Evolutionary conservation across 106 monocot genomes (phyloP), one percentile per base, ranked within the genome.

Genomic region (Acorus calamus): DNA sequence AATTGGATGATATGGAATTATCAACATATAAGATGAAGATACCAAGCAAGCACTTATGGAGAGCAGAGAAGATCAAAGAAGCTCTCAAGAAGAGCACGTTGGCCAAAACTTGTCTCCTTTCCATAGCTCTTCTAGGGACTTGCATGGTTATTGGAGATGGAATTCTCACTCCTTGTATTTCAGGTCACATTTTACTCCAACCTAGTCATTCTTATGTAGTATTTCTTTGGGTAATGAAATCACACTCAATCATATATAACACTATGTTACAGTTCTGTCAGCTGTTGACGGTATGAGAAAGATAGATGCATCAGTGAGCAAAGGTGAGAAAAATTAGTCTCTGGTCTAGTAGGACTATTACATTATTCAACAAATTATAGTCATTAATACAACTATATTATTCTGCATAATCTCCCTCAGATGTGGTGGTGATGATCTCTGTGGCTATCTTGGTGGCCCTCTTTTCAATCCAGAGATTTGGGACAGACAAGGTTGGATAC

Each of bases 91-190:
- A 44, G 46, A 80, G 73, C 59, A 63, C 44, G 10, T 80, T 57
- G 9, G 73, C 73, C 10, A 80, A 84, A 61, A 56, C 56, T 8
- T 4, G 6, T 13, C 73, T 84, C 44, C 70, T 84, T 41, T 63
- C 66, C 4, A 46, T 74, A 7, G 50, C 80, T 1, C 69, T 84
- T 11, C 73, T 84, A 14, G 84, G 80, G 7, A 84, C 84, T n/a
- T 80, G 69, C 73, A 80, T 84, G 84, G 84, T 84, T 42, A 80
- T 84, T 54, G 84, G 84, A 2, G 84, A 84, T 70, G 84, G 84
- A 6, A 77, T 84, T 42, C 70, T 84, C 5, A 84, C 84, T 73
- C 84, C 84, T 55, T 84, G 80, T 57, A 84, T 84, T 28, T 28
- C 28, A 28, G 28, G 28, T 28, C 28, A 28, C 28, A 28, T 28